Evolutionary conservation across 768 basidiomycete genomes (phyloP).

Genomic region (Hydnum rufescens): DNA sequence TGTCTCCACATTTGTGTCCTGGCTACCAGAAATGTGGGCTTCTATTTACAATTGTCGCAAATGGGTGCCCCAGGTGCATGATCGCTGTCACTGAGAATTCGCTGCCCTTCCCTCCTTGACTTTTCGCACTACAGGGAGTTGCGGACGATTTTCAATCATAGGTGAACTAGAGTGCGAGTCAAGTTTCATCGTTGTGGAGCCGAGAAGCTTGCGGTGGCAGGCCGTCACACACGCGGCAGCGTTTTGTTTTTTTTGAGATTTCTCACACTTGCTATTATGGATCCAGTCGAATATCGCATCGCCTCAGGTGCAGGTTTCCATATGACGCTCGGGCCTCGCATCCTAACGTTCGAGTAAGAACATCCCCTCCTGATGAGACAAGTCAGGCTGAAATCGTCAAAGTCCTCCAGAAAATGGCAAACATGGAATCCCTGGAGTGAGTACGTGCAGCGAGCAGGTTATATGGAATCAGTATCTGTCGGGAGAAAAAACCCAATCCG

Average conservation of each 20-base stretch:
- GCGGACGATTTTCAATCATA: conserved; percentile 43
- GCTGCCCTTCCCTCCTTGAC: conserved; percentile 3
- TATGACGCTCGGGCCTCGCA: background rate
- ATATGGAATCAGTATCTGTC: conserved; percentile 66
- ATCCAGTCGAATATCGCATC: conserved; percentile 68
- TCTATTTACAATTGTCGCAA: conserved; percentile 55
- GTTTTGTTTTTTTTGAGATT: conserved; percentile 78
- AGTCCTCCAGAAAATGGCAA: conserved; percentile 58
- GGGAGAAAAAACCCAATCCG: conserved; percentile 35
- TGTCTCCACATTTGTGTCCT: conserved; percentile 44
- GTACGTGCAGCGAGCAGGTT: conserved; percentile 40
- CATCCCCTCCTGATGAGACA: background rate
- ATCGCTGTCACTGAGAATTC: conserved; percentile 2
- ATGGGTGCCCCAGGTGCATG: conserved; percentile 56
- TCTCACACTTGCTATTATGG: conserved; percentile 76
- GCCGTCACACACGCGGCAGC: conserved; percentile 80
- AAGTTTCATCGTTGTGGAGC: conserved; percentile 16
- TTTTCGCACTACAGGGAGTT: conserved; percentile 34
- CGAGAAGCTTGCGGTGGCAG: conserved; percentile 42
- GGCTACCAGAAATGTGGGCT: conserved; percentile 67
- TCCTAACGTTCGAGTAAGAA: background rate
- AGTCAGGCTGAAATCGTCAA: conserved; percentile 28
- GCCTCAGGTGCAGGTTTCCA: conserved; percentile 34
- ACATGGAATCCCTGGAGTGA: conserved; percentile 33
- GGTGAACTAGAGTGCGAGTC: conserved; percentile 47